Conservation (phyloP, 2,329 filamentous ascomycete species). For the Colletotrichum chlorophyti region DNA sequence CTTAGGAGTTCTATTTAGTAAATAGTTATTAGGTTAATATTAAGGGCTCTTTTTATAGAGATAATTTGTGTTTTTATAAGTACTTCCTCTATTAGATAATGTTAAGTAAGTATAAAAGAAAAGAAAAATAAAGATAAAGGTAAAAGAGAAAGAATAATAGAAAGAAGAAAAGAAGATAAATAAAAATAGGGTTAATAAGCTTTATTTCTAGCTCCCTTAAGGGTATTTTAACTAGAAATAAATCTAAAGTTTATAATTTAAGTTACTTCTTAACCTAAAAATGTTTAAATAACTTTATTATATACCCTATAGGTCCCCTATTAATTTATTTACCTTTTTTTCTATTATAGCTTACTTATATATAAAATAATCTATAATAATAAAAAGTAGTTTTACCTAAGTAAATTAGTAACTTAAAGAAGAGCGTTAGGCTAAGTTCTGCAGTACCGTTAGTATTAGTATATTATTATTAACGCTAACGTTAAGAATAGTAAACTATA, state of each 20-base stretch:
- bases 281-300: too few species aligned
- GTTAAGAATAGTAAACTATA: not conserved
- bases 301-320: too few species aligned
- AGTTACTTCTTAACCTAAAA: not conserved
- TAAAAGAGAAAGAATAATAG: not conserved
- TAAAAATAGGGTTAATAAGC: not conserved
- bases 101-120: not conserved
- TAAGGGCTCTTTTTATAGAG: not conserved
- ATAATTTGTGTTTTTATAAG: not conserved
- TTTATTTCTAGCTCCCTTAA: not conserved
- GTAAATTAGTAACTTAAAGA: not conserved
- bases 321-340: not conserved
- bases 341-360: not conserved
- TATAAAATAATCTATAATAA: not conserved
- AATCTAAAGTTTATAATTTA: not conserved
- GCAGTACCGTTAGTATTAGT: not conserved
- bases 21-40: not conserved
- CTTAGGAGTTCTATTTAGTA: not conserved
- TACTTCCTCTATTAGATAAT: not conserved
- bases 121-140: not conserved
- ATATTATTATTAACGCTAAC: not conserved
- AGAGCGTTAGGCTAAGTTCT: not conserved
- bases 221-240: not conserved
- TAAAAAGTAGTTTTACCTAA: not conserved
- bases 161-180: too few species aligned